Percentiles rank a stretch among this genome's conserved stretches.
These are phyloP conservation scores for Pleoardoris graminearum DNA, from an alignment of 2,329 filamentous ascomycete species.

Conservation along the genomic window DNA sequence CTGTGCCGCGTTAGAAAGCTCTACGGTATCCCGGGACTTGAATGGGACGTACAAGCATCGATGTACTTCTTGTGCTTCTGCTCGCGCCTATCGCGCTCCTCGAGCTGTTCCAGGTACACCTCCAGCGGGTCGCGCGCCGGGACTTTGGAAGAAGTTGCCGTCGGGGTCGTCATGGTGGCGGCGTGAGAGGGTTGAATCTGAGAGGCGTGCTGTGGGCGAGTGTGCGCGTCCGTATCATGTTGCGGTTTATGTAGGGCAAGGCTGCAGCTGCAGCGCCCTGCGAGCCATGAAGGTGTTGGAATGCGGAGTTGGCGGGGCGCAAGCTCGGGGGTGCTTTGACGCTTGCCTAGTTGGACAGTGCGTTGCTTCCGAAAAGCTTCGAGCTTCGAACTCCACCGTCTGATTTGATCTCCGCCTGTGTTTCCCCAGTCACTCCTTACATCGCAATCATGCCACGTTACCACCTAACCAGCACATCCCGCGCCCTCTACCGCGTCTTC, in stretches of 20 bases:
- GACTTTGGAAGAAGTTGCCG: not conserved
- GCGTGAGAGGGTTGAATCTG: conserved; percentile 8
- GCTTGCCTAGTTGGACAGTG: conserved; percentile 13
- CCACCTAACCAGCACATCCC: conserved; percentile 40
- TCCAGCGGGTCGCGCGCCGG: conserved; percentile 68
- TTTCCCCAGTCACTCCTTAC: conserved; percentile 6
- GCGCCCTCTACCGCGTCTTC: conserved; percentile 52
- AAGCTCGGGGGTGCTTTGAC: conserved; percentile 17
- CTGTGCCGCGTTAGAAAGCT: conserved; percentile 29
- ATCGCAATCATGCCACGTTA: conserved; percentile 30
- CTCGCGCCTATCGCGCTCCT: conserved; percentile 71
- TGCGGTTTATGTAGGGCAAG: conserved; percentile 18
- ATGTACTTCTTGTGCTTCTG: conserved; percentile 69
- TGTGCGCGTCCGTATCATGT: conserved; percentile 22
- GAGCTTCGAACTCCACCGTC: conserved; percentile 1
- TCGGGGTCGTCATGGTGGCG: conserved; percentile 50
- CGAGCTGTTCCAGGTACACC: conserved; percentile 76
- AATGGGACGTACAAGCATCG: conserved; percentile 67
- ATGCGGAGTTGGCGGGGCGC: conserved; percentile 16
- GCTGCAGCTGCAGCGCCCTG: conserved; percentile 16
- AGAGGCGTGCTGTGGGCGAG: conserved; percentile 2
- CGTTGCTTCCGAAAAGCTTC: conserved; percentile 3
- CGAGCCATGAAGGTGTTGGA: conserved; percentile 13
- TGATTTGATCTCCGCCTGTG: not conserved
- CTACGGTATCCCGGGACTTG: not conserved